These are phyloP conservation scores for Paxillus involutus DNA, from an alignment of 768 basidiomycete genomes.

Conservation along the genomic window DNA sequence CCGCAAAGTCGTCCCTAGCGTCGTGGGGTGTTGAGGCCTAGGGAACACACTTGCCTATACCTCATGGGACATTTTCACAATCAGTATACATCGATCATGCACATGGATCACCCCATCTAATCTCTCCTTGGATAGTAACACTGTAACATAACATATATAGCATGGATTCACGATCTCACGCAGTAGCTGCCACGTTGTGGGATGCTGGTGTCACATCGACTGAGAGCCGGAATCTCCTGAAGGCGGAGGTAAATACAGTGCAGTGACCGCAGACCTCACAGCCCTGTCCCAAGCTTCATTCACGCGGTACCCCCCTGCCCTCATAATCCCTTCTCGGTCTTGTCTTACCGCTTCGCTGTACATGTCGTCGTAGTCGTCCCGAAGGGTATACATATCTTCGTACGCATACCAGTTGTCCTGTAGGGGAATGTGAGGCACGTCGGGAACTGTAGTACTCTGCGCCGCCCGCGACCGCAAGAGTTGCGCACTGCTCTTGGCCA, in stretches of 20 bases:
- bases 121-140: background rate
- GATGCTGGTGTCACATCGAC: background rate
- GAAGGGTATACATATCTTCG: conserved; percentile 62
- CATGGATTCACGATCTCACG: conserved; percentile 21
- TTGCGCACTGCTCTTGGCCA: conserved; percentile 45
- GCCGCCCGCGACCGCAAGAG: conserved; percentile 63
- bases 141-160: background rate
- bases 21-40: conserved; percentile 26
- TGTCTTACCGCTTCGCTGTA: conserved; percentile 74
- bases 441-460: conserved; percentile 65
- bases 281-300: conserved; percentile 89
- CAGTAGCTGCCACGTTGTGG: conserved; percentile 49
- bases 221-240: conserved; percentile 23
- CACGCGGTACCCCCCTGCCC: conserved; percentile 78
- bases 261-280: conserved; percentile 69
- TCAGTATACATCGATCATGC: background rate
- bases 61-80: background rate
- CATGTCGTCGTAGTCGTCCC: conserved; percentile 66
- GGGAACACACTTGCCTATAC: background rate
- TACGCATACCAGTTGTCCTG: conserved; percentile 77
- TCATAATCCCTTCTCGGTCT: conserved; percentile 77
- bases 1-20: conserved; percentile 56
- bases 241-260: conserved; percentile 60
- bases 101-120: no score
- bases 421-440: conserved; percentile 77